Evolutionary conservation across 2,329 filamentous ascomycete species (phyloP).

Genomic region (Cytospora schulzeri): DNA sequence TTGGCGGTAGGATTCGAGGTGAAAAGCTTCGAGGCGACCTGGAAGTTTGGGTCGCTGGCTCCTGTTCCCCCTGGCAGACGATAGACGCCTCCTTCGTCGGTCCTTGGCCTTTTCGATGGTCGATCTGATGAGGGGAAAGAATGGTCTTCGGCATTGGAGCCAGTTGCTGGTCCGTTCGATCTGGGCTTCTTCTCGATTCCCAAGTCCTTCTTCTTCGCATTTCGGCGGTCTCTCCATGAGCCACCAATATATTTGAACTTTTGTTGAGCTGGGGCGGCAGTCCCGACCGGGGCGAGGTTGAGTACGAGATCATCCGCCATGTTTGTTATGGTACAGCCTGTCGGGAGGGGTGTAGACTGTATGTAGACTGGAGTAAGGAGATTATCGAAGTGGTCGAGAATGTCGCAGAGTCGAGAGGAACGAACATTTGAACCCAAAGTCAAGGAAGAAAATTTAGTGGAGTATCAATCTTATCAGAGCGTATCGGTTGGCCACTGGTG

Average conservation of each 20-base stretch:
- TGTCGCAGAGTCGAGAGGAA: neutral
- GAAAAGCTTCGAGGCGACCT: conserved; percentile 89
- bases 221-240: conserved; percentile 25
- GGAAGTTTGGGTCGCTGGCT: conserved; percentile 39
- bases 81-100: conserved; percentile 33
- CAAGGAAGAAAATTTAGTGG: conserved; percentile 17
- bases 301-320: conserved; percentile 26
- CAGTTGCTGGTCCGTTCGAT: conserved; percentile 9
- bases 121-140: conserved; percentile 32
- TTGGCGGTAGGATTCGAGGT: conserved; percentile 81
- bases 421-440: neutral
- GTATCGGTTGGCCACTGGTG: conserved; percentile 8
- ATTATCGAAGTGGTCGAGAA: neutral
- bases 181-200: conserved; percentile 14
- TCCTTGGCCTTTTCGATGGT: conserved; percentile 35
- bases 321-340: neutral
- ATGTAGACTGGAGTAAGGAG: neutral
- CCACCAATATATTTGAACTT: conserved; percentile 26
- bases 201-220: conserved; percentile 25
- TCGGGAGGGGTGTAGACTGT: neutral
- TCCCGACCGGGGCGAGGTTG: conserved; percentile 23
- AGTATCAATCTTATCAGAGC: neutral
- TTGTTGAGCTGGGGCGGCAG: neutral
- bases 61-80: neutral
- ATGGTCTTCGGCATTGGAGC: conserved; percentile 43